These are phyloP conservation scores for Thraustochytrium striatum DNA, from an alignment of 352 stramenopile species.

Conservation along the genomic window DNA sequence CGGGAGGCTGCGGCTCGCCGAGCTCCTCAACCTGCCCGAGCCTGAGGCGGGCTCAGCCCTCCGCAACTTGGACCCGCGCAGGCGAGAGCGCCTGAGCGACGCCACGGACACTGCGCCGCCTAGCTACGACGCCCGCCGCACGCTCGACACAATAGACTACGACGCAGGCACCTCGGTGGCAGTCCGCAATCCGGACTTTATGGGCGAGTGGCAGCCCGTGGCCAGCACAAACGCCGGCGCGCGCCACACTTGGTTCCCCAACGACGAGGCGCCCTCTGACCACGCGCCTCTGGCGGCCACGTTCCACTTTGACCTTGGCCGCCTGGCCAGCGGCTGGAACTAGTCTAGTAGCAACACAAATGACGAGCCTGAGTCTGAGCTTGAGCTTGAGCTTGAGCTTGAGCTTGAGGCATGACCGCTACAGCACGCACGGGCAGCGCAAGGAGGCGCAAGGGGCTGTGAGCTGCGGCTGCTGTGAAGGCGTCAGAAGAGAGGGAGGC, in stretches of 20 bases:
- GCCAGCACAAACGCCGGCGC: background rate
- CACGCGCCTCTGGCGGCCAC: constrained; percentile 68
- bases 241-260: constrained; percentile 61
- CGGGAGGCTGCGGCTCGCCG: constrained; percentile 46
- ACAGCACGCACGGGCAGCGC: too few relatives aligned
- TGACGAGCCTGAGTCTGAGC: too few relatives aligned
- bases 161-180: constrained; percentile 54
- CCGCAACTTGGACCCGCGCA: constrained; percentile 56
- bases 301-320: constrained; percentile 56
- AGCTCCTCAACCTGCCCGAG: constrained; percentile 62
- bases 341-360: too few relatives aligned
- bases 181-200: constrained; percentile 55
- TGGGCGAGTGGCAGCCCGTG: constrained; percentile 58
- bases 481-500: too few relatives aligned
- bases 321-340: constrained; percentile 35
- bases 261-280: constrained; percentile 67
- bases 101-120: constrained; percentile 47
- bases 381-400: too few relatives aligned
- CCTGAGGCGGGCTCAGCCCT: constrained; percentile 57
- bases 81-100: constrained; percentile 32
- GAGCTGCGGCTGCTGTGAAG: too few relatives aligned
- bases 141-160: constrained; percentile 56
- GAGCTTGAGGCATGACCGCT: too few relatives aligned
- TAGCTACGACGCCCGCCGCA: constrained; percentile 39
- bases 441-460: too few relatives aligned